Conservation (phyloP, 805 yeast genomes). For the Metschnikowia continentalis region DNA sequence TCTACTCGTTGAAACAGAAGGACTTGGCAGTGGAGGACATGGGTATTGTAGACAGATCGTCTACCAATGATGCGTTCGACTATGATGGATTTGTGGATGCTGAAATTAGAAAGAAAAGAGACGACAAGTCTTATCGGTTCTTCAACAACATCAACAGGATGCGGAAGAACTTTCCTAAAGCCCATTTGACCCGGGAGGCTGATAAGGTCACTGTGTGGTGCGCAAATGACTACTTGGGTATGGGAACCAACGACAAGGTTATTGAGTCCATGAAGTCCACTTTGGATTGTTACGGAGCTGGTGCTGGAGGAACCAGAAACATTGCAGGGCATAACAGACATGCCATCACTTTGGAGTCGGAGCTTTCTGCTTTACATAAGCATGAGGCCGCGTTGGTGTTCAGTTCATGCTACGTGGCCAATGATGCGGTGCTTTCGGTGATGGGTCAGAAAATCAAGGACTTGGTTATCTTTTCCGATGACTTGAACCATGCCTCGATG, state of each 20-base stretch:
- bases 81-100: slow-evolving; percentile 63
- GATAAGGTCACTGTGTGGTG: slow-evolving; percentile 99
- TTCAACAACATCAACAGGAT: slow-evolving; percentile 96
- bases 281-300: slow-evolving; percentile 89
- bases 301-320: slow-evolving; percentile 99
- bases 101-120: slow-evolving; percentile 70
- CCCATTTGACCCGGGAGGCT: slow-evolving; percentile 70
- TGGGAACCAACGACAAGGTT: slow-evolving; percentile 79
- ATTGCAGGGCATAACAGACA: slow-evolving; percentile 95
- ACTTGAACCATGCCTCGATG: slow-evolving; percentile 96
- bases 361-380: slow-evolving; percentile 84
- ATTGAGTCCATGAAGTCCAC: slow-evolving; percentile 72
- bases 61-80: slow-evolving; percentile 58
- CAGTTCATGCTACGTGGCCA: slow-evolving; percentile 93
- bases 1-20: slow-evolving; percentile 29
- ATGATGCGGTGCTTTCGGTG: slow-evolving; percentile 88
- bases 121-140: slow-evolving; percentile 89
- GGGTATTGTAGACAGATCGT: slow-evolving; percentile 24
- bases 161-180: slow-evolving; percentile 89
- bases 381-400: slow-evolving; percentile 95
- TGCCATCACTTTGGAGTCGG: slow-evolving; percentile 83
- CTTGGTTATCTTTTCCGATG: slow-evolving; percentile 89
- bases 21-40: slow-evolving; percentile 24
- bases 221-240: slow-evolving; percentile 94
- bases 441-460: slow-evolving; percentile 89